Evolutionary conservation across 2,329 filamentous ascomycete genomes (phyloP), one percentile per base, ranked within the genome.

Genomic region (Canariomyces notabilis): DNA sequence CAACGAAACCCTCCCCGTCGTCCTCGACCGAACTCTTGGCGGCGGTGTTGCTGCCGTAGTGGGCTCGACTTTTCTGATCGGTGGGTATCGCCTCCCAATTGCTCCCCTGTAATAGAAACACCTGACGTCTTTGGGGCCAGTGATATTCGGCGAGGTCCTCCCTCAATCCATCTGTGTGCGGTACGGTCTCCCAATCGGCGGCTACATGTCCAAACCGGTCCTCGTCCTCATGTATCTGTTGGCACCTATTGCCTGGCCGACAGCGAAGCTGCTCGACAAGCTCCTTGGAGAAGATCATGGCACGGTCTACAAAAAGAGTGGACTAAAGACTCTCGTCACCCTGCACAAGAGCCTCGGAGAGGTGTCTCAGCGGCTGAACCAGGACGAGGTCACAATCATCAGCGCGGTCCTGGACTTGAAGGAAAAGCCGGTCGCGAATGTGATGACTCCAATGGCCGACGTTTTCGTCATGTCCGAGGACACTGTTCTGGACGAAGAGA

Each of bases 381-480:
- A 95, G 57, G 93, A 98, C 62, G 93, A 98, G 67, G 93, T 98
- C 55, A 97, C 93, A 50, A 98, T 98, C 64, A 98, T 98, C 67
- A 95, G 88, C 56, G 91, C 93, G 31, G 93, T 97, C 12, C 72
- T 98, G 47, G 93, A 98, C 63, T 74, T 98, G 55, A 98, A 97
- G 71, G 90, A 93, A 57, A 98, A 98, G 71, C 77, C 91, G 0
- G 90, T 98, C 6, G 89, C 88, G 36, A 86, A 82, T 61, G 95
- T 98, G 62, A 98, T 98, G 93, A 98, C 94, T 0, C 93, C 93
- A 1, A 97, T 98, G 87, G 83, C 88, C 37, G 90, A 98, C 62
- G 93, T 97, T 39, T 98, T 95, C 63, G 91, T 87, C 51, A 88
- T 98, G 80, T 89, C 89, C n/a, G 87, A 91, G 42, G 90, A 98